Base-by-base conservation (phyloP, 2,329 filamentous ascomycete species). In the Ophiostoma ulmi region DNA sequence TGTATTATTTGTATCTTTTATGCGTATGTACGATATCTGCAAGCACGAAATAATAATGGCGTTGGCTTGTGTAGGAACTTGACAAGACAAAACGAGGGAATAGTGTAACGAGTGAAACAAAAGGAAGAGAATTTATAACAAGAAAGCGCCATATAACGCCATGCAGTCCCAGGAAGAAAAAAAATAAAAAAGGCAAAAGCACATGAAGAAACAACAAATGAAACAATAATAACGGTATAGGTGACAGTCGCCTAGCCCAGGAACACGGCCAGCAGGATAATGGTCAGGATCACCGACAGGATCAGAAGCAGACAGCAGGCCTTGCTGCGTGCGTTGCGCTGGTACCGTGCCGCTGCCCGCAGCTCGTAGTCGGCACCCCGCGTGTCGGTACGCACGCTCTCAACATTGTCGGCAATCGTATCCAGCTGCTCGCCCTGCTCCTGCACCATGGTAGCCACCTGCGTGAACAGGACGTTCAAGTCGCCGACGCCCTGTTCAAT, bases 401-500 rank as follows among this genome's bases (percentile, higher is more conserved):
- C 89, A 7, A 98, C 92, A 76, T 97, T 97, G 75, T 92, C 90
- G 73, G 89, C 89, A 76, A 99, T 97, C 22, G 91, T 91, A 77
- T 94, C 91, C 39, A 99, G 84, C 80, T 92, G 88, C 75, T 93
- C 91, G 68, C 95, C 95, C 81, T 99, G 95, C 81, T 98, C 94
- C 73, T 88, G 88, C 68, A 99, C 94, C 79, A 99, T 97, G 79
- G 97, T 93, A 66, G 94, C 95, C n/a, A 99, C 93, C 82, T 99
- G 94, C 73, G 94, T 87, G 84, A 99, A 99, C 63, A 99, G 86
- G 77, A 98, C 95, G 77, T 99, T 99, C 73, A 99, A 83, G 77
- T 99, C 95, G 70, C 91, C 91, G 7, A 99, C 95, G 70, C 92
- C 93, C 80, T 97, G 94, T 82, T 98, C 95, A 76, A 99, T 99